A percentile compares a stretch with the other conserved stretches of the same genome.
Evolutionary conservation across 2,329 filamentous ascomycete species (phyloP).

Genomic region (Claviceps monticola): DNA sequence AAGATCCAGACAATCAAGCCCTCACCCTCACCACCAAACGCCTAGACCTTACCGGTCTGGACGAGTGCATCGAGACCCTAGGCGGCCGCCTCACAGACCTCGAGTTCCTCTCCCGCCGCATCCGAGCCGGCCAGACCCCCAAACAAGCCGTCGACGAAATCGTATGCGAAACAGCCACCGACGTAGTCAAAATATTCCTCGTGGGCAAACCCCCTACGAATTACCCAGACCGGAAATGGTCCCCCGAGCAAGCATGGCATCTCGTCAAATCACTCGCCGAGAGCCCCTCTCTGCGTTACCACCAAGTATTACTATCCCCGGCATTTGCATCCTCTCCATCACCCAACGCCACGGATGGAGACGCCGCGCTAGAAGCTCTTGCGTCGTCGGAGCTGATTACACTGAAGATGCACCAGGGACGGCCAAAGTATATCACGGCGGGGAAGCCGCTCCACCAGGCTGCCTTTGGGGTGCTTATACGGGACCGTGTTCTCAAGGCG

Average conservation of each 20-base stretch:
- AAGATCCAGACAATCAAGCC: constrained; percentile 2
- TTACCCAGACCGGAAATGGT: constrained; percentile 49
- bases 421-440: constrained; percentile 62
- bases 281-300: constrained; percentile 62
- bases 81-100: constrained; percentile 92
- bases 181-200: constrained; percentile 89
- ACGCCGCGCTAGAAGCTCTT: constrained; percentile 64
- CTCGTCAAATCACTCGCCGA: constrained; percentile 66
- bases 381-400: constrained; percentile 77
- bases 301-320: constrained; percentile 66
- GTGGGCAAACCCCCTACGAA: constrained; percentile 39
- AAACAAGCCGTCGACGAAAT: constrained; percentile 74
- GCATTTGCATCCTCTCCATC: constrained; percentile 51
- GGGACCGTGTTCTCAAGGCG: constrained; percentile 59
- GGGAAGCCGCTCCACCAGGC: constrained; percentile 79
- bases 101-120: constrained; percentile 80
- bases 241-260: constrained; percentile 77
- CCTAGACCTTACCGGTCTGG: constrained; percentile 52
- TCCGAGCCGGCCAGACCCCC: constrained; percentile 77
- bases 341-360: constrained; percentile 42
- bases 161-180: constrained; percentile 73
- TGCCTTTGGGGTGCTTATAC: constrained; percentile 59
- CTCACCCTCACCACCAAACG: constrained; percentile 10
- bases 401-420: constrained; percentile 57
- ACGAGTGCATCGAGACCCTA: constrained; percentile 65